These are phyloP conservation scores for Monilinia fructigena DNA, from an alignment of 2,329 filamentous ascomycete genomes.

Conservation along the genomic window DNA sequence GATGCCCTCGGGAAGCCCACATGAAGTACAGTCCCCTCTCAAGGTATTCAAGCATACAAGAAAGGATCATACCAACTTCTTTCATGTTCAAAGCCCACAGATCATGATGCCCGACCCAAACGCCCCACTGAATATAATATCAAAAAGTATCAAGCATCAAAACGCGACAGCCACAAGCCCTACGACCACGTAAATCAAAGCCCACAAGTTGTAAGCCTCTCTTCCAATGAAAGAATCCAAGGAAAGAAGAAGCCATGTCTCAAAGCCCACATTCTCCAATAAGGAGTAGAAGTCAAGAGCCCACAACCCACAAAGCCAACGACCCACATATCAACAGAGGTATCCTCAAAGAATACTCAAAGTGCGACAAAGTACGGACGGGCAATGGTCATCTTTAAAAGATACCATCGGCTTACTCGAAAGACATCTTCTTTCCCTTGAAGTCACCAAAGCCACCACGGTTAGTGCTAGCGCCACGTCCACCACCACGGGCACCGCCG, in stretches of 20 bases:
- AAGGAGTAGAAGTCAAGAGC: slow-evolving; percentile 42
- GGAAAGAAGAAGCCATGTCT: slow-evolving; percentile 35
- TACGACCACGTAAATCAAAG: slow-evolving; percentile 40
- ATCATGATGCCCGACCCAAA: slow-evolving; percentile 33
- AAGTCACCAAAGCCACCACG: slow-evolving; percentile 59
- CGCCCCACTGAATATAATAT: slow-evolving; percentile 31
- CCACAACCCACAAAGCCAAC: slow-evolving; percentile 43
- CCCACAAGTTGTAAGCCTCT: slow-evolving; percentile 36
- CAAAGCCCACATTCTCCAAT: slow-evolving; percentile 42
- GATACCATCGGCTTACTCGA: slow-evolving; percentile 32
- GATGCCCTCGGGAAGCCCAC: slow-evolving; percentile 36
- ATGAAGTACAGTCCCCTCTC: slow-evolving; percentile 40
- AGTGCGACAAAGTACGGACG: slow-evolving; percentile 36
- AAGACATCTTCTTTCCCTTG: slow-evolving; percentile 54
- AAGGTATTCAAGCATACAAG: slow-evolving; percentile 35
- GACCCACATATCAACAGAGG: slow-evolving; percentile 37
- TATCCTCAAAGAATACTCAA: slow-evolving; percentile 24
- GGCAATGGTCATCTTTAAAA: slow-evolving; percentile 28
- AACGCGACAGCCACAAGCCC: slow-evolving; percentile 40
- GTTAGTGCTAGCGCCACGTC: slow-evolving; percentile 47
- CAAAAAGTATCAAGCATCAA: slow-evolving; percentile 34
- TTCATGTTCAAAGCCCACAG: slow-evolving; percentile 40
- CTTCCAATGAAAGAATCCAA: slow-evolving; percentile 10
- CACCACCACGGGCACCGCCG: slow-evolving; percentile 45
- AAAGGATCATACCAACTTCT: slow-evolving; percentile 40